phyloP scores from a whole-genome alignment of 768 basidiomycete species.

The Sistotremastrum suecicum region DNA sequence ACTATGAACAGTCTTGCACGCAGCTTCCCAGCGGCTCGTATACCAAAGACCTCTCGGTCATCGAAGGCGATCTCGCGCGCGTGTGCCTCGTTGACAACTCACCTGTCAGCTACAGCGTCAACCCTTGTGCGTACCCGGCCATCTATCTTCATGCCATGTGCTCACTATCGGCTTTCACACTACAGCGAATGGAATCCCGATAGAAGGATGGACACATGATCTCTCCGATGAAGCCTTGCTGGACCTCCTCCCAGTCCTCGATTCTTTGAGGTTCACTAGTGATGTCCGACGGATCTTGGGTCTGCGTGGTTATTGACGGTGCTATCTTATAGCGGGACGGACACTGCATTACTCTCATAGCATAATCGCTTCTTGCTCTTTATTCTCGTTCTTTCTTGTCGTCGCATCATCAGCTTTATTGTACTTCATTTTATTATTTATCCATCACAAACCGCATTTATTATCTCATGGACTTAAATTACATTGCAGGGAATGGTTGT shows the following conservation, averaged over 20 bases:
- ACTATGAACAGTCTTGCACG: slow-evolving; percentile 62
- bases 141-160: neutral
- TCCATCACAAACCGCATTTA: neutral
- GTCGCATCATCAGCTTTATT: slow-evolving; percentile 1
- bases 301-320: slow-evolving; percentile 38
- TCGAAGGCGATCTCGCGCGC: slow-evolving; percentile 83
- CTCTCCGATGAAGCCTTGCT: slow-evolving; percentile 93
- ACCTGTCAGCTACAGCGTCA: slow-evolving; percentile 79
- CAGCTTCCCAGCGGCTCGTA: slow-evolving; percentile 87
- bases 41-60: slow-evolving; percentile 79
- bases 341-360: no score
- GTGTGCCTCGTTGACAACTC: slow-evolving; percentile 96
- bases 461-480: neutral
- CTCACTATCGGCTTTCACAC: neutral
- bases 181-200: slow-evolving; percentile 92
- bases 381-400: neutral
- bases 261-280: slow-evolving; percentile 88
- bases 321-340: neutral
- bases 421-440: neutral
- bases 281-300: slow-evolving; percentile 91
- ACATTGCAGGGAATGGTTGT: neutral
- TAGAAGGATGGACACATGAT: slow-evolving; percentile 99
- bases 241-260: slow-evolving; percentile 88
- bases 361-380: neutral
- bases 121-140: slow-evolving; percentile 55